These are phyloP conservation scores for Malania oleifera DNA, from an alignment of 164 flowering plant species.

Conservation along the genomic window DNA sequence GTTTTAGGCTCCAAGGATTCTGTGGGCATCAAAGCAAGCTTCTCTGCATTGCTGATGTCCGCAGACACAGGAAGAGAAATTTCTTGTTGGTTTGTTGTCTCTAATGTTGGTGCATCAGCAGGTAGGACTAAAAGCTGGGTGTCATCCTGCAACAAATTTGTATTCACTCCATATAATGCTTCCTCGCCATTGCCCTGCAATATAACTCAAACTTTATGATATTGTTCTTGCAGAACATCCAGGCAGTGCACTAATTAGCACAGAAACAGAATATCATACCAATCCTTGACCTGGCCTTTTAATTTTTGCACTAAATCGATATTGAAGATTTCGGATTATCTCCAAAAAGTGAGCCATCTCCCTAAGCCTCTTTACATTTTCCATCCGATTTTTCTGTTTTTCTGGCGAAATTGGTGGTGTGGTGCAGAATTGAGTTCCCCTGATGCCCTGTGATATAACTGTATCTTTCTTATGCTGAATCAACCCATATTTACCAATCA, in stretches of 20 bases:
- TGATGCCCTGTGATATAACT: constrained; percentile 13
- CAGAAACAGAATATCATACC: constrained; percentile 36
- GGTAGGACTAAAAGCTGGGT: constrained; percentile 27
- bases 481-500: constrained; percentile 71
- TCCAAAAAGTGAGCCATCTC: constrained; percentile 81
- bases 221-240: background rate
- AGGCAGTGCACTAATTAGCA: background rate
- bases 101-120: constrained; percentile 25
- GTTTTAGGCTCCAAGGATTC: constrained; percentile 22
- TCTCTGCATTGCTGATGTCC: constrained; percentile 25
- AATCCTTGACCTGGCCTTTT: constrained; percentile 46
- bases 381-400: constrained; percentile 19
- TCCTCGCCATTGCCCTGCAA: constrained; percentile 46
- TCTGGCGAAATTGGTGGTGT: constrained; percentile 22
- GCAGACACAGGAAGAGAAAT: constrained; percentile 25
- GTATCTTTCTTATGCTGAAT: constrained; percentile 35
- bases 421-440: constrained; percentile 11
- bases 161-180: constrained; percentile 18
- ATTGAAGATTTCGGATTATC: constrained; percentile 66
- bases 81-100: constrained; percentile 23
- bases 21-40: constrained; percentile 47
- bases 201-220: constrained; percentile 3
- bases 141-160: constrained; percentile 32
- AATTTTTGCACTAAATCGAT: constrained; percentile 40
- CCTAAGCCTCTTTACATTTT: constrained; percentile 36